Conservation (phyloP, 768 basidiomycete species). For the Phanerochaete sordida region DNA sequence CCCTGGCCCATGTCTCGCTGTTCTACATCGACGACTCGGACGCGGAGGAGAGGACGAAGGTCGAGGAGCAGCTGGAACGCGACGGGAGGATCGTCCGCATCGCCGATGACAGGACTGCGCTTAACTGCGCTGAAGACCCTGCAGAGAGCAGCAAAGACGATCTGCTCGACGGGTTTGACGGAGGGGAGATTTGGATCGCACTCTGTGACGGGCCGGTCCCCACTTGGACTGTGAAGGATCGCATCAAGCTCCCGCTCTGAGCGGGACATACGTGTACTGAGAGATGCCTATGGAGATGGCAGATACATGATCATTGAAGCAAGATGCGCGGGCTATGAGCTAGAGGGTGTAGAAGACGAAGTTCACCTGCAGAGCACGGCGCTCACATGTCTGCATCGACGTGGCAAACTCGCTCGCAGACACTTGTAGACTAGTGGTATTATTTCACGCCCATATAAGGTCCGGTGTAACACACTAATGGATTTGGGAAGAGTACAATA, state of each 20-base stretch:
- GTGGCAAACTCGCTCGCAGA: too few species aligned
- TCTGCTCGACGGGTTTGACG: constrained; percentile 20
- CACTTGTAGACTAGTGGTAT: too few species aligned
- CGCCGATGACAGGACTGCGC: constrained; percentile 21
- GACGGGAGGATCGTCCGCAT: constrained; percentile 29
- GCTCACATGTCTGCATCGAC: too few species aligned
- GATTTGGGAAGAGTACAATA: background rate
- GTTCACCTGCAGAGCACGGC: too few species aligned
- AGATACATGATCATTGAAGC: too few species aligned
- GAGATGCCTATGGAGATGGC: too few species aligned
- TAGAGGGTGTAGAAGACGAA: too few species aligned
- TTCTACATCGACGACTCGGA: constrained; percentile 73
- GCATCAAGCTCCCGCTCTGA: constrained; percentile 12
- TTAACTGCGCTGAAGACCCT: constrained; percentile 25
- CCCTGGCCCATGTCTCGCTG: constrained; percentile 70
- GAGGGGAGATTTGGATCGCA: constrained; percentile 26
- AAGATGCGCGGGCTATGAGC: too few species aligned
- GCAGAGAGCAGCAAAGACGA: constrained; percentile 1
- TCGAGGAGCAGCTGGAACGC: constrained; percentile 39
- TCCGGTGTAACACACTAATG: background rate
- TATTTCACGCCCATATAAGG: too few species aligned
- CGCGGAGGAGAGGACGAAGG: constrained; percentile 48
- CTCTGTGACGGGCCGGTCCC: constrained; percentile 26
- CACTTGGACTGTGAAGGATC: constrained; percentile 22
- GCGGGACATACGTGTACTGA: background rate